These are phyloP conservation scores for Coriolopsis trogii DNA, from an alignment of 1,284 basidiomycete species.

Conservation along the genomic window DNA sequence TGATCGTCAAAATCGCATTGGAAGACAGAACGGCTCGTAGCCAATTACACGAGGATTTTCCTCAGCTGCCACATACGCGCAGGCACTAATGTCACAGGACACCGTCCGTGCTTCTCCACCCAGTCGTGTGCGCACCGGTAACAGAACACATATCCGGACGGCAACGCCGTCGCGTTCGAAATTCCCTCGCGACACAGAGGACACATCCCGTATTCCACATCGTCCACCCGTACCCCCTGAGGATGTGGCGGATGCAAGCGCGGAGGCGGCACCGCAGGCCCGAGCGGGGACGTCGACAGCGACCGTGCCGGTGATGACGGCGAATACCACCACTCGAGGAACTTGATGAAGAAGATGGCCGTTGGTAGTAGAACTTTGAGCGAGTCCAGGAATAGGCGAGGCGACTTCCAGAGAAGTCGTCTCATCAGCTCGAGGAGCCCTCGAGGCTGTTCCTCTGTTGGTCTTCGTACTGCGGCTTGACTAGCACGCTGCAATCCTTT, in stretches of 20 bases:
- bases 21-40: background rate
- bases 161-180: slow-evolving; percentile 89
- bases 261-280: slow-evolving; percentile 76
- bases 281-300: slow-evolving; percentile 59
- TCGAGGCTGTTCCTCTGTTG: slow-evolving; percentile 32
- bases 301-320: slow-evolving; percentile 86
- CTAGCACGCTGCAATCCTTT: slow-evolving; percentile 33
- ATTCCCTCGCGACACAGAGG: slow-evolving; percentile 79
- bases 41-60: slow-evolving; percentile 78
- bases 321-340: slow-evolving; percentile 99
- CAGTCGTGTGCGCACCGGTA: slow-evolving; percentile 91
- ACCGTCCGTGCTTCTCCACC: slow-evolving; percentile 77
- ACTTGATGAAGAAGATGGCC: slow-evolving; percentile 96
- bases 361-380: slow-evolving; percentile 86
- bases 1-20: slow-evolving; percentile 20
- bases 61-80: slow-evolving; percentile 81
- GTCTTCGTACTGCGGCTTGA: slow-evolving; percentile 19
- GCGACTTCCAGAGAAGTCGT: slow-evolving; percentile 53
- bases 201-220: slow-evolving; percentile 76
- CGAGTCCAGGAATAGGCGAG: slow-evolving; percentile 70
- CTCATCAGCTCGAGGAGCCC: slow-evolving; percentile 46
- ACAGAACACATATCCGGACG: slow-evolving; percentile 95
- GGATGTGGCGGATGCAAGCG: slow-evolving; percentile 74
- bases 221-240: slow-evolving; percentile 61
- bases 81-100: slow-evolving; percentile 86